These are phyloP conservation scores for Neurospora sp. DNA, from an alignment of 2,329 filamentous ascomycete species.

Conservation along the genomic window DNA sequence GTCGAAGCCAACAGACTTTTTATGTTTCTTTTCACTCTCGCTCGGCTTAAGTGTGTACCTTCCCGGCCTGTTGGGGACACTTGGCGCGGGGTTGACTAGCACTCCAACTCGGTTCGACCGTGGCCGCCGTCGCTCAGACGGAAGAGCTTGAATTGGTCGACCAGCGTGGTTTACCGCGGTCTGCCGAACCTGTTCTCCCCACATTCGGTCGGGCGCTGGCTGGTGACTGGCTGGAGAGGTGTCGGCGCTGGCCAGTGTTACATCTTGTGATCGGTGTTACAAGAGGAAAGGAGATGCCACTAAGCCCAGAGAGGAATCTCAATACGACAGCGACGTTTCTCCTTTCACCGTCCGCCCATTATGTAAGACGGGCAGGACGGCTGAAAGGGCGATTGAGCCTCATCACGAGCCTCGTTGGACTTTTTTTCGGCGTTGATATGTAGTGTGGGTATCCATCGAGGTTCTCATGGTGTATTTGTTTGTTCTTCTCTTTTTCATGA, in stretches of 20 bases:
- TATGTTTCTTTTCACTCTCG: slow-evolving; percentile 1
- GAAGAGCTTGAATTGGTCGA: slow-evolving; percentile 1
- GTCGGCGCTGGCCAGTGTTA: background rate
- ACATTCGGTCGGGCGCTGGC: background rate
- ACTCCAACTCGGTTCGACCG: background rate
- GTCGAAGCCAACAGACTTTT: background rate
- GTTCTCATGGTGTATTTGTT: background rate
- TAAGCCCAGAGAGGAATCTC: background rate
- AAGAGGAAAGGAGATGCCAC: background rate
- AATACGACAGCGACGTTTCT: background rate
- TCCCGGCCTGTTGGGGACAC: background rate
- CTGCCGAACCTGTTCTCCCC: slow-evolving; percentile 10
- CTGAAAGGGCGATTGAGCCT: background rate
- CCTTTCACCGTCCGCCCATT: background rate
- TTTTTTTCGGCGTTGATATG: background rate
- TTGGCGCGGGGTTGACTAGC: background rate
- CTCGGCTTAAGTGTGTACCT: slow-evolving; percentile 1
- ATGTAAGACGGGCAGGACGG: background rate
- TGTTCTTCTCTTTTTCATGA: background rate
- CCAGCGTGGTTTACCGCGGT: slow-evolving; percentile 13
- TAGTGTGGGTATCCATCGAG: background rate
- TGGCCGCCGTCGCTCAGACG: slow-evolving; percentile 12
- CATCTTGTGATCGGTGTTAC: background rate
- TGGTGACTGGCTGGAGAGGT: background rate
- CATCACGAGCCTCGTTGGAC: background rate